These are phyloP conservation scores for Sarcocystis neurona DNA, from an alignment of 169 alveolate genomes.

Conservation along the genomic window DNA sequence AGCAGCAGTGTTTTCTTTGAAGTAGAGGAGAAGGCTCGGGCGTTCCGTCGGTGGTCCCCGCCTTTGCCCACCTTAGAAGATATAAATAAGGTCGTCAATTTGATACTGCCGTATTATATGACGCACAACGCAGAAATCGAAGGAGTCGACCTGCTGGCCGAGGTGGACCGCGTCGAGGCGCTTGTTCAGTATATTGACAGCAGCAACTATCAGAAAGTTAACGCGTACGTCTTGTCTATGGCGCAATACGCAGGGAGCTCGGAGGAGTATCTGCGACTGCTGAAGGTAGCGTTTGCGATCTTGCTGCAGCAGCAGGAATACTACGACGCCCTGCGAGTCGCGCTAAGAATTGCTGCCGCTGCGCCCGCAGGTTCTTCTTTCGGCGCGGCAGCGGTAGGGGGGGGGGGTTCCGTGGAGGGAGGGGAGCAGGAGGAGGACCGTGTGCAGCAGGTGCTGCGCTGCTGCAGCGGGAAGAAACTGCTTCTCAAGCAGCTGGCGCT, in stretches of 20 bases:
- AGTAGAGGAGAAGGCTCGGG: too few species aligned
- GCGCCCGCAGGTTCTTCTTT: too few species aligned
- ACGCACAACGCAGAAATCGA: slow-evolving; percentile 83
- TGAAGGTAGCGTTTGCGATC: slow-evolving; percentile 68
- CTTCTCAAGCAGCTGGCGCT: slow-evolving; percentile 61
- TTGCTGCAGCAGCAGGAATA: slow-evolving; percentile 65
- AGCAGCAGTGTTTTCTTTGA: too few species aligned
- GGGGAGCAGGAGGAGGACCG: neutral
- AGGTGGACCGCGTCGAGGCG: slow-evolving; percentile 79
- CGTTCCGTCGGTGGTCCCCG: neutral
- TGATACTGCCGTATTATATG: slow-evolving; percentile 82
- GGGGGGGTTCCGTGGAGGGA: too few species aligned
- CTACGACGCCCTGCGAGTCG: slow-evolving; percentile 69
- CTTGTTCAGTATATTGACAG: slow-evolving; percentile 75
- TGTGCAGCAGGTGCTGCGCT: slow-evolving; percentile 24
- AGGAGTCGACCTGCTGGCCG: slow-evolving; percentile 83
- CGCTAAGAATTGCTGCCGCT: slow-evolving; percentile 54
- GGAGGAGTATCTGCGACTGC: slow-evolving; percentile 69
- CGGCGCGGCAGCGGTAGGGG: too few species aligned
- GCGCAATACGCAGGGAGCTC: slow-evolving; percentile 75
- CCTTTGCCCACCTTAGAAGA: slow-evolving; percentile 54
- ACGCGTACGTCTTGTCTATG: slow-evolving; percentile 73
- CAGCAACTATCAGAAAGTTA: slow-evolving; percentile 74
- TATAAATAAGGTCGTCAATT: slow-evolving; percentile 71
- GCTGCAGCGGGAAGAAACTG: slow-evolving; percentile 48